Base-by-base conservation (phyloP, 139 green algal species). In the Micractinium conductrix region DNA sequence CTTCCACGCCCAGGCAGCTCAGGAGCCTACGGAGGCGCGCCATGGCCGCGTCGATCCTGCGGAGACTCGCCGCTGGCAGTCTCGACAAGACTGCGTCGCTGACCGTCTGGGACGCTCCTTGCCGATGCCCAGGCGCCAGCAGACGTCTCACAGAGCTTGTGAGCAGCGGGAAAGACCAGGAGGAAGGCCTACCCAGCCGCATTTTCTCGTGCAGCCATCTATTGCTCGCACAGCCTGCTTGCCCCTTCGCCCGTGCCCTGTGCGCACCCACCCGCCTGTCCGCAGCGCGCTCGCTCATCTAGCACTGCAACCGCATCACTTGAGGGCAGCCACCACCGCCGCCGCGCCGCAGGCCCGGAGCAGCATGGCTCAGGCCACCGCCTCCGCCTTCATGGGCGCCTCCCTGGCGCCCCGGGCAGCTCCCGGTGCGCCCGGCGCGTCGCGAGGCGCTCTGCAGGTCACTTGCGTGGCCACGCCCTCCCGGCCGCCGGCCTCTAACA, bases 401-500 rank as follows among this genome's bases (percentile, higher is more conserved):
- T 9, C 69, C 40, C 40, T 76, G 69, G 69, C 40, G 75, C 75
- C 4, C 33, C 38, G 19, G 45, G 40, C 21, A 26, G n/a, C 45
- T 45, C 19, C 40, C n/a, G 38, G 28, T 60, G 76, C 76, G 38
- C 38, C 24, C 9, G 10, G 37, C 38, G 62, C 45, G 38, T 22
- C 30, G 70, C 42, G 16, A 28, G 24, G 42, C 12, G 2, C 42
- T 22, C 58, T 53, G 28, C 42, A 26, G 71, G 43, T 55, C 24
- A 73, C 72, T 24, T 69, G 84, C 55, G 91, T 94, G 7, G 91
- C 91, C 9, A 97, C 95, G 0, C 96, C 96, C 1, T 87, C 79
- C 33, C 93, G 94, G 78, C 91, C 92, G 2, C 95, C 95, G 4
- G 85, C 96, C 4, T 88, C 89, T 5, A 92, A 93, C 43, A 69